Base-by-base conservation (phyloP, 139 green algal genomes). In the Mesotaenium endlicherianum region DNA sequence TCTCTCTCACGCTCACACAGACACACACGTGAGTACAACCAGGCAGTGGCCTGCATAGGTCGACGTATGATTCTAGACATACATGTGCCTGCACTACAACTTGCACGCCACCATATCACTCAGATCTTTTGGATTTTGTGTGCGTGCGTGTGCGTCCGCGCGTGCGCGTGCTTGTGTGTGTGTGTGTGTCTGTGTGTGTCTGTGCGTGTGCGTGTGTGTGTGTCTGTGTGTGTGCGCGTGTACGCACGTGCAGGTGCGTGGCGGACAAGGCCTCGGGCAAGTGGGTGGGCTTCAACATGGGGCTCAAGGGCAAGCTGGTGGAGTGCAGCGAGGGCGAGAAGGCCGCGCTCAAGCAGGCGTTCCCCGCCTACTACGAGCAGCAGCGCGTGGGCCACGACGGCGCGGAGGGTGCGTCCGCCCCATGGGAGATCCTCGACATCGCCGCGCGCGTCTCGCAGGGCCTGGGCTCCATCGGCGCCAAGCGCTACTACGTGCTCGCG, bases 401-500 rank as follows among this genome's bases (percentile, higher is more conserved):
- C 49, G 49, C 14, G 14, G 16, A 59, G 14, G 49, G 49, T 59
- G 49, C 49, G 16, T 14, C 49, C 14, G 49, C 14, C 16, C 49
- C 14, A 30, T 59, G 49, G 49, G 14, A 16, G 16, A 59, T 59
- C 49, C 49, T 59, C 16, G 64, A 75, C n/a, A 16, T 79, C 17
- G 70, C 70, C 5, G 11, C 6, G 5, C 70, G 70, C 70, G 70
- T 79, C 47, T 41, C 16, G 16, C 8, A 6, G 20, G 70, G 70
- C 16, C 70, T 79, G 16, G 70, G 70, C 70, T 58, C 70, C 11
- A 14, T 58, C 6, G 70, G 70, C 47, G 20, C 70, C 6, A 8
- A 8, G 30, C 70, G 70, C 43, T 79, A 79, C 47, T 79, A 79
- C 34, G 43, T 79, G 11, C 70, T 79, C 11, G 20, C 70, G 70